A percentile compares a stretch with the other conserved stretches of the same genome.
phyloP scores from a whole-genome alignment of 352 stramenopile species.

The Phytophthora vignae region DNA sequence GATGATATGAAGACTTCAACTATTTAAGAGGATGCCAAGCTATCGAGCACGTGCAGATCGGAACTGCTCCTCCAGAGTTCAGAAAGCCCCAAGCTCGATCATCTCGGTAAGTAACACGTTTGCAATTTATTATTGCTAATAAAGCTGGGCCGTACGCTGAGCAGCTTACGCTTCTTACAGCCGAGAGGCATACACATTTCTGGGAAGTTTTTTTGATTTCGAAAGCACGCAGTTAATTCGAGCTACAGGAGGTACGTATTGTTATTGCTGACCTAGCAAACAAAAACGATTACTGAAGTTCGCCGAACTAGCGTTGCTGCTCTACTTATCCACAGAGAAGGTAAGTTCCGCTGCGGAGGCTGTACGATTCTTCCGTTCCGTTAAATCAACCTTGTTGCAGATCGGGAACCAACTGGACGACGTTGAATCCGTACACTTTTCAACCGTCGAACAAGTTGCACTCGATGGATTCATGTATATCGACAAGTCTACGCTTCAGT shows the following conservation, averaged over 20 bases:
- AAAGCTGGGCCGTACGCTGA: not conserved
- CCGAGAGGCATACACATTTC: constrained; percentile 67
- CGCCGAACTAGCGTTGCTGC: constrained; percentile 56
- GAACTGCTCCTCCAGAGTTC: constrained; percentile 39
- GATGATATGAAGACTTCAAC: constrained; percentile 67
- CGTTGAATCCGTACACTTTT: constrained; percentile 58
- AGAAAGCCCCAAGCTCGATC: constrained; percentile 26
- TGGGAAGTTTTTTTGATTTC: constrained; percentile 85
- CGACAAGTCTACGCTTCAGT: constrained; percentile 71
- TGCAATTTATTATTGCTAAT: not conserved
- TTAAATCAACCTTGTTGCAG: constrained; percentile 38
- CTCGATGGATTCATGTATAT: constrained; percentile 87
- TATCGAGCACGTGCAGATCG: constrained; percentile 75
- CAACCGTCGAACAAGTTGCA: constrained; percentile 66
- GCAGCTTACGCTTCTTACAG: constrained; percentile 29
- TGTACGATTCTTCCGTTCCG: not conserved
- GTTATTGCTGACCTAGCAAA: not conserved
- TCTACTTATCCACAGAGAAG: constrained; percentile 76
- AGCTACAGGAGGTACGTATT: constrained; percentile 64
- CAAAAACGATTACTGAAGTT: no score
- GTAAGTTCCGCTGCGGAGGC: constrained; percentile 27
- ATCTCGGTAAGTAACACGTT: constrained; percentile 23
- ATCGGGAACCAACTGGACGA: constrained; percentile 87
- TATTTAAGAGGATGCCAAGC: constrained; percentile 76
- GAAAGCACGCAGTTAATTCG: constrained; percentile 80